Conservation (phyloP, 768 basidiomycete species). For the Dictyophora rubrovolvata region DNA sequence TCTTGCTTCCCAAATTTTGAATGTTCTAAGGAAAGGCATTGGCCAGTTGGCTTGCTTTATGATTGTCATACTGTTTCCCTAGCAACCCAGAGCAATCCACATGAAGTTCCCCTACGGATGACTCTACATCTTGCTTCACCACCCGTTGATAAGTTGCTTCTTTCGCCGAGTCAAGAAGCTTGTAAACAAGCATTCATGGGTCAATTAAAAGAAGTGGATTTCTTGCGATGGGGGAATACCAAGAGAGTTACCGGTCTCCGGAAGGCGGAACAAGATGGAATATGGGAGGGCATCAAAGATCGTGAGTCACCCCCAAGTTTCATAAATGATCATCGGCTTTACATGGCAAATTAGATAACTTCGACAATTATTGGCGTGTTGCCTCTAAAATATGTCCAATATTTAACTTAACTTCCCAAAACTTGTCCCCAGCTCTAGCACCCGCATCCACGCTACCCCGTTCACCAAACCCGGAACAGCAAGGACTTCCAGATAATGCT, state of each 20-base stretch:
- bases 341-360: slow-evolving; percentile 61
- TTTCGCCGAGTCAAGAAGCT: slow-evolving; percentile 70
- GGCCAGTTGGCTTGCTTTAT: slow-evolving; percentile 92
- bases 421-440: slow-evolving; percentile 22
- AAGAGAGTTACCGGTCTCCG: slow-evolving; percentile 85
- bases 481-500: slow-evolving; percentile 57
- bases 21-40: slow-evolving; percentile 58
- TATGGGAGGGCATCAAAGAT: slow-evolving; percentile 95
- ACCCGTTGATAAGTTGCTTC: slow-evolving; percentile 74
- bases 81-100: slow-evolving; percentile 29
- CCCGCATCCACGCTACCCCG: slow-evolving; percentile 46
- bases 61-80: slow-evolving; percentile 67
- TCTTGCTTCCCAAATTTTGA: neutral
- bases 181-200: slow-evolving; percentile 95
- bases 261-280: slow-evolving; percentile 87
- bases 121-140: slow-evolving; percentile 82
- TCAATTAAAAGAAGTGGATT: slow-evolving; percentile 93
- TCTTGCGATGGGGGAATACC: slow-evolving; percentile 93
- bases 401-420: slow-evolving; percentile 47
- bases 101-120: slow-evolving; percentile 56
- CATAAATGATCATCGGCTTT: slow-evolving; percentile 4
- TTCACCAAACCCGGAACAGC: slow-evolving; percentile 41
- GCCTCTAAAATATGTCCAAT: slow-evolving; percentile 89
- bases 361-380: slow-evolving; percentile 90
- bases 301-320: slow-evolving; percentile 45